Evolutionary conservation across 1,139 yeast species (phyloP).

Genomic region (Yamadazyma friedrichii): DNA sequence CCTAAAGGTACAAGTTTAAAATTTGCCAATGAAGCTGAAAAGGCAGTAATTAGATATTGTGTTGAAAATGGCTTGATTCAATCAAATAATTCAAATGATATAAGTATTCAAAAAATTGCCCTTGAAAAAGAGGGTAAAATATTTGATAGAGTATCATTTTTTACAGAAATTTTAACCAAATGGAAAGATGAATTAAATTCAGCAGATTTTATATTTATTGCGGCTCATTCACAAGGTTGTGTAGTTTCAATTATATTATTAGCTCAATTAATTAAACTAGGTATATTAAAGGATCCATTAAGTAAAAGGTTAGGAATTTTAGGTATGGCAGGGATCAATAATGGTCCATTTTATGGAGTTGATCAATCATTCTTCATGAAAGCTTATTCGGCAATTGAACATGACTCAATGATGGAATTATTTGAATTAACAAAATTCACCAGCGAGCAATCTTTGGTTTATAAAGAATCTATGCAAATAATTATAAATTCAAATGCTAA

Average conservation of each 20-base stretch:
- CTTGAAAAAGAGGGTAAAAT: constrained; percentile 91
- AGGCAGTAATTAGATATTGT: constrained; percentile 73
- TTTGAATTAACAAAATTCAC: constrained; percentile 83
- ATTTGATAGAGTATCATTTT: constrained; percentile 78
- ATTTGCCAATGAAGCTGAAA: constrained; percentile 75
- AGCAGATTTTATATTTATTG: constrained; percentile 85
- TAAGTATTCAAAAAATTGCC: constrained; percentile 85
- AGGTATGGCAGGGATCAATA: constrained; percentile 94
- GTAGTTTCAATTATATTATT: constrained; percentile 83
- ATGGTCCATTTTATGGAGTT: constrained; percentile 90
- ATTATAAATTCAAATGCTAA: constrained; percentile 72
- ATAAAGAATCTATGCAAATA: constrained; percentile 63
- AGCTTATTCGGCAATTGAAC: constrained; percentile 89
- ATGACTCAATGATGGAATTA: constrained; percentile 77
- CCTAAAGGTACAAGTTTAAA: constrained; percentile 35
- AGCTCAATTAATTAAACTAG: constrained; percentile 69
- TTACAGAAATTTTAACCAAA: constrained; percentile 66
- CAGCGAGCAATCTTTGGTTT: constrained; percentile 68
- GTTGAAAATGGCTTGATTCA: constrained; percentile 47
- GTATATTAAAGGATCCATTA: constrained; percentile 52
- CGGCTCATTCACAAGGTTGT: constrained; percentile 94
- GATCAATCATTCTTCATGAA: constrained; percentile 81
- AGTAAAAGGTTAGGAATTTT: constrained; percentile 65
- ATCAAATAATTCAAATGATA: constrained; percentile 35
- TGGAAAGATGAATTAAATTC: constrained; percentile 69